These are phyloP conservation scores for Pisolithus microcarpus DNA, from an alignment of 768 basidiomycete species.

Conservation along the genomic window DNA sequence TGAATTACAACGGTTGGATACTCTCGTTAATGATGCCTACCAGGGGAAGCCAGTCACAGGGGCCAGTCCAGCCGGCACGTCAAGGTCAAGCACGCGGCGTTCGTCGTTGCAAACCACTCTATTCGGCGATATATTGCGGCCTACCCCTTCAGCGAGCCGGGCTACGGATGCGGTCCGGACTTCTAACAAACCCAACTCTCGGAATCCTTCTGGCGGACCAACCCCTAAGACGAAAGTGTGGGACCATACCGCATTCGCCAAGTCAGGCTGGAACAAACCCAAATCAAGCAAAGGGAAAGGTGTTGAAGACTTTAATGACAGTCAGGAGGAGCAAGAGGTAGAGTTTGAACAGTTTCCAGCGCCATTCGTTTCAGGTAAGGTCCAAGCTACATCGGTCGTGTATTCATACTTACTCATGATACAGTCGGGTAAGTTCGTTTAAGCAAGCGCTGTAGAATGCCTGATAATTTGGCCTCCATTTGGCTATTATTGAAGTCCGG, in stretches of 20 bases:
- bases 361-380: slow-evolving; percentile 64
- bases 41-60: slow-evolving; percentile 33
- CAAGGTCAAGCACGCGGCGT: slow-evolving; percentile 21
- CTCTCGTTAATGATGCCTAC: slow-evolving; percentile 43
- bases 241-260: slow-evolving; percentile 87
- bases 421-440: slow-evolving; percentile 46
- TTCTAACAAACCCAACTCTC: slow-evolving; percentile 35
- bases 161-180: slow-evolving; percentile 21
- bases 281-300: slow-evolving; percentile 47
- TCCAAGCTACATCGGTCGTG: background rate
- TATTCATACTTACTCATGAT: slow-evolving; percentile 8
- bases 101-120: slow-evolving; percentile 58
- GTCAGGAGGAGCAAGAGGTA: slow-evolving; percentile 50
- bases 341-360: slow-evolving; percentile 84
- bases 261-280: slow-evolving; percentile 58
- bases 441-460: background rate
- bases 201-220: slow-evolving; percentile 45
- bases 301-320: slow-evolving; percentile 37
- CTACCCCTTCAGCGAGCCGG: slow-evolving; percentile 27
- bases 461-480: slow-evolving; percentile 4
- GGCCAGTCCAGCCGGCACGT: slow-evolving; percentile 29
- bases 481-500: slow-evolving; percentile 22
- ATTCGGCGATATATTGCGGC: slow-evolving; percentile 49
- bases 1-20: slow-evolving; percentile 49
- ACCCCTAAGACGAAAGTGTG: slow-evolving; percentile 72